Percentiles rank a stretch among this genome's conserved stretches.
Evolutionary conservation across 148 eudicot genomes (phyloP).

Genomic region (Selenicereus undatus): DNA sequence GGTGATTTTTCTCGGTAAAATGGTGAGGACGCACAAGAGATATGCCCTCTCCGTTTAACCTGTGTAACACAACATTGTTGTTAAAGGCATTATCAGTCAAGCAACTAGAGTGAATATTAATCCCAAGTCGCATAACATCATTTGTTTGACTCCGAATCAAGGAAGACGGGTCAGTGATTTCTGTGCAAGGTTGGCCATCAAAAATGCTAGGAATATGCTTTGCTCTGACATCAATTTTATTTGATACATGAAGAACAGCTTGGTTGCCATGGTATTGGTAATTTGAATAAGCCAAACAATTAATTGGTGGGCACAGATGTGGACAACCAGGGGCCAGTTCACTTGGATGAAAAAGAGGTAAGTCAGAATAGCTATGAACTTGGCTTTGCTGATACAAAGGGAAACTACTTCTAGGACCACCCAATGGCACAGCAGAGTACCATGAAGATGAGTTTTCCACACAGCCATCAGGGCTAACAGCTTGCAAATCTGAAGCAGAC

Average conservation of each 20-base stretch:
- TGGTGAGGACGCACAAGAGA: not conserved
- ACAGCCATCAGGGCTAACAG: not conserved
- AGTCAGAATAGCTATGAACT: constrained; percentile 8
- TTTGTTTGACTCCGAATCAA: not conserved
- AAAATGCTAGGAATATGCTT: not conserved
- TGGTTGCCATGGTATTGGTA: constrained; percentile 11
- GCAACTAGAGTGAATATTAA: not conserved
- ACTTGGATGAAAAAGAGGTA: not conserved
- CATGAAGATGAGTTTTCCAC: not conserved
- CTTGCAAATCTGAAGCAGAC: not conserved
- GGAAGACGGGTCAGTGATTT: not conserved
- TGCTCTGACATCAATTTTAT: constrained; percentile 1
- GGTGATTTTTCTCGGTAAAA: not conserved
- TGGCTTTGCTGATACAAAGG: constrained; percentile 8
- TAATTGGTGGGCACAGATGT: not conserved
- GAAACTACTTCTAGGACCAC: not conserved
- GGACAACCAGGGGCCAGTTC: not conserved
- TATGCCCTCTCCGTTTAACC: constrained; percentile 1
- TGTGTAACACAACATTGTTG: constrained; percentile 13
- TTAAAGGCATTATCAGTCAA: not conserved
- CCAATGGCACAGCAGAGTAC: not conserved
- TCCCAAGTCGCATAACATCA: not conserved
- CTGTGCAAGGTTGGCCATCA: not conserved
- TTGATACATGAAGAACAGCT: not conserved
- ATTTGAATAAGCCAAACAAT: not conserved